Conservation (phyloP, 1,284 basidiomycete species). For the Pascua sp. region DNA sequence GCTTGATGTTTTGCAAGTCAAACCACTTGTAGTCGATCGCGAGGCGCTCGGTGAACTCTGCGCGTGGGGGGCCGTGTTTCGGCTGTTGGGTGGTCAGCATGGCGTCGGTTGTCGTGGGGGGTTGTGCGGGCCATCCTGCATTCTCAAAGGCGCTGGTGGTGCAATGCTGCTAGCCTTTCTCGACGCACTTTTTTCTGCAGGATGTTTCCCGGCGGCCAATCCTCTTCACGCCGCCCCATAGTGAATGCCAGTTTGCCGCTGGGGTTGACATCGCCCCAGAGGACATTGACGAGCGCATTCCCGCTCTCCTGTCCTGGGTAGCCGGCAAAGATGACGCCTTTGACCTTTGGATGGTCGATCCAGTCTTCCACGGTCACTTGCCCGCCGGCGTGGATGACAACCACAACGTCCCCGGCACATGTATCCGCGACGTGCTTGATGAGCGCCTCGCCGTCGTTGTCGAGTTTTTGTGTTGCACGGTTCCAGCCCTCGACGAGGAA, state of each 20-base stretch:
- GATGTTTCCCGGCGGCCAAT: conserved; percentile 50
- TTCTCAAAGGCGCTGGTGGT: no score
- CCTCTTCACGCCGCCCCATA: conserved; percentile 45
- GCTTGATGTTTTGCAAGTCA: conserved; percentile 47
- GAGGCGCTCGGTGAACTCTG: conserved; percentile 46
- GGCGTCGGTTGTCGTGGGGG: no score
- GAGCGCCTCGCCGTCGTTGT: conserved; percentile 59
- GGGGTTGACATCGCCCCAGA: conserved; percentile 75
- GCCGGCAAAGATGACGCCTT: conserved; percentile 72
- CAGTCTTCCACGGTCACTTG: conserved; percentile 44
- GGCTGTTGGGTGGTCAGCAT: neutral
- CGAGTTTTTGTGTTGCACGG: conserved; percentile 46
- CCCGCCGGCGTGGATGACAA: conserved; percentile 65
- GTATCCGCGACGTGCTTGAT: conserved; percentile 61
- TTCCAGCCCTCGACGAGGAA: conserved; percentile 49
- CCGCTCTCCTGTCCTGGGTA: conserved; percentile 61
- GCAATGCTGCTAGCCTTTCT: neutral
- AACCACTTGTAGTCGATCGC: conserved; percentile 53
- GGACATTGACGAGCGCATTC: conserved; percentile 71
- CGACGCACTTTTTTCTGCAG: conserved; percentile 32
- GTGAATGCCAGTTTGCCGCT: conserved; percentile 59
- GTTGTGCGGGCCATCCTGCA: no score
- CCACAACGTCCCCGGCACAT: conserved; percentile 69
- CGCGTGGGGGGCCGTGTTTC: conserved; percentile 21
- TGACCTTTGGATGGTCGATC: conserved; percentile 54